Conservation (phyloP, 345 rosid genomes). For the Draba incana region DNA sequence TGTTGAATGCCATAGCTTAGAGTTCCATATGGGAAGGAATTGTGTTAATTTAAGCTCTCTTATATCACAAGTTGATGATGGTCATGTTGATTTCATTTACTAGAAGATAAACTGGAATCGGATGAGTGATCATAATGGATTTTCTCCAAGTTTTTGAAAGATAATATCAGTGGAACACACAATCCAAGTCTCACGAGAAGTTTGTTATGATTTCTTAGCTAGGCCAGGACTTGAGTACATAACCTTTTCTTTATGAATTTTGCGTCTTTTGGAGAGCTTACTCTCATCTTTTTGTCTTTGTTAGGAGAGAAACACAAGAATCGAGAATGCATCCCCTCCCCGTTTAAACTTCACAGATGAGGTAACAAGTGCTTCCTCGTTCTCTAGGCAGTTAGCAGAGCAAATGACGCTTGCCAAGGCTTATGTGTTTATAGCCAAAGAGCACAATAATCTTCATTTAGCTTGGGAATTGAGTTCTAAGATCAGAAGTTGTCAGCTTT, state of each 20-base stretch:
- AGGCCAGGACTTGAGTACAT: constrained; percentile 10
- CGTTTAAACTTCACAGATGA: constrained; percentile 73
- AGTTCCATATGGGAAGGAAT: too few species aligned
- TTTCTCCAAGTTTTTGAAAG: not conserved
- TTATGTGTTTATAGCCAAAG: constrained; percentile 91
- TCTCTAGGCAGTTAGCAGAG: constrained; percentile 81
- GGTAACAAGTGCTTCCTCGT: constrained; percentile 72
- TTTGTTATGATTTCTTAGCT: not conserved
- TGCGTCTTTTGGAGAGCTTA: too few species aligned
- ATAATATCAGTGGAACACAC: not conserved
- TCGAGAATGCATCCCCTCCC: constrained; percentile 46
- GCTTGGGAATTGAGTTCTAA: constrained; percentile 94
- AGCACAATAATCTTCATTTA: constrained; percentile 85
- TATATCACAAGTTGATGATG: not conserved
- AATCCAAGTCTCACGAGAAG: not conserved
- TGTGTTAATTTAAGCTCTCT: too few species aligned
- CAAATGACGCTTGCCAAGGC: constrained; percentile 98
- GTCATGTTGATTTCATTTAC: not conserved
- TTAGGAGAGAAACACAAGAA: constrained; percentile 62
- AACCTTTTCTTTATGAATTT: not conserved
- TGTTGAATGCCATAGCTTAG: too few species aligned
- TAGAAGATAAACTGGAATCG: not conserved
- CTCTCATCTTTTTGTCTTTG: constrained; percentile 19
- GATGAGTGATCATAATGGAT: not conserved
- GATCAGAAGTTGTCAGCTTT: constrained; percentile 82